Evolutionary conservation across 306 rosid genomes (phyloP).

Genomic region (Prunus mongolica): DNA sequence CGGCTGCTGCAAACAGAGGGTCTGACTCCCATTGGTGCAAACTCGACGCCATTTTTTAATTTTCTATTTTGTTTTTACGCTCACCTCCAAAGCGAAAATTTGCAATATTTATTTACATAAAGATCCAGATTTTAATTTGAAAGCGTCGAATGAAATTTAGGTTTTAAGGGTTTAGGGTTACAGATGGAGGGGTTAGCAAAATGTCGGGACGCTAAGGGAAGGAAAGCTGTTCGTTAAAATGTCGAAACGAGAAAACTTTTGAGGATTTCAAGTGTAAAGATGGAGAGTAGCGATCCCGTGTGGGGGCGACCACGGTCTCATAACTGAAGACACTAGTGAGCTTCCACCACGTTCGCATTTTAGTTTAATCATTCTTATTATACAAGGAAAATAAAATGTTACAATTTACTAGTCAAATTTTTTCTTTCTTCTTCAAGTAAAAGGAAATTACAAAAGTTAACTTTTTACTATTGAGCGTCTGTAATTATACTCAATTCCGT

Average conservation of each 20-base stretch:
- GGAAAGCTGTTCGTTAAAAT: not conserved
- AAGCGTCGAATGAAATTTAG: not conserved
- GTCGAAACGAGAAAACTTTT: not conserved
- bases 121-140: not conserved
- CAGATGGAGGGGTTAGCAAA: not conserved
- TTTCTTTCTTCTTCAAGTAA: no score
- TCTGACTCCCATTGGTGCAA: constrained; percentile 42
- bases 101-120: not conserved
- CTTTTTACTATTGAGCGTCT: no score
- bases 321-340: not conserved
- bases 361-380: no score
- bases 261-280: not conserved
- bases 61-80: not conserved
- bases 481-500: no score
- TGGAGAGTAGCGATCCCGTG: not conserved
- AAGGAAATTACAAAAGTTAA: no score
- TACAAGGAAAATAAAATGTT: no score
- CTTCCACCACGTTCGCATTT: not conserved
- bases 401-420: no score
- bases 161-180: constrained; percentile 6
- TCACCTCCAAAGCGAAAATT: not conserved
- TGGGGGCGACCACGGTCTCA: not conserved
- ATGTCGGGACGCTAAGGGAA: not conserved
- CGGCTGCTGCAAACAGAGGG: constrained; percentile 43
- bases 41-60: constrained; percentile 26